phyloP scores from a whole-genome alignment of 148 eudicot genomes.

The Cornus florida region DNA sequence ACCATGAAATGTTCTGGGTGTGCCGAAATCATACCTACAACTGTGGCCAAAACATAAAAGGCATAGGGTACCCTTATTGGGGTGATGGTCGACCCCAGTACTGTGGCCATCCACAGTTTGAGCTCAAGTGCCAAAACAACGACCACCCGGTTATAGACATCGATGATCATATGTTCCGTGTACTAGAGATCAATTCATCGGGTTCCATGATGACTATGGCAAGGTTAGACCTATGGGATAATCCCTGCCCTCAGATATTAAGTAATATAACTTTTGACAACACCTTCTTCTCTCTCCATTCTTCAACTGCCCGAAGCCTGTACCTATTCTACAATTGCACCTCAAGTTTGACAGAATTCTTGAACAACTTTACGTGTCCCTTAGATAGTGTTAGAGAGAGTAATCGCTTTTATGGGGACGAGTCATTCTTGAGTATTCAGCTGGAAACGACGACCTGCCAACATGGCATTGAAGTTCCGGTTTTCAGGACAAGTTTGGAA shows the following conservation, averaged over 20 bases:
- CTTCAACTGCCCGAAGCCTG: not conserved
- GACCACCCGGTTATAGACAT: not conserved
- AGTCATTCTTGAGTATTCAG: no score
- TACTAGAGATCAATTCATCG: not conserved
- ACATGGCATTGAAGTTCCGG: not conserved
- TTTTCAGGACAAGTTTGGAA: not conserved
- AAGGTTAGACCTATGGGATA: not conserved
- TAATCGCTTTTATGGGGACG: not conserved
- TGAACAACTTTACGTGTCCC: not conserved
- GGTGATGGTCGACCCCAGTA: conserved; percentile 10
- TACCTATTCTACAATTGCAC: not conserved
- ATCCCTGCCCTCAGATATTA: not conserved
- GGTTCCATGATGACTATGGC: not conserved
- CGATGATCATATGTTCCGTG: not conserved
- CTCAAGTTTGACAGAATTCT: not conserved
- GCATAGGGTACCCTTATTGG: conserved; percentile 31
- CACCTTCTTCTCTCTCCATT: not conserved
- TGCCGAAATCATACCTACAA: not conserved
- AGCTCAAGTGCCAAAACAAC: conserved; percentile 13
- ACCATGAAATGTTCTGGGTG: not conserved
- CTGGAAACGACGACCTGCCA: not conserved
- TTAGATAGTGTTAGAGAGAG: not conserved
- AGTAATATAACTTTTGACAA: not conserved
- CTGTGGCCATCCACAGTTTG: conserved; percentile 26
- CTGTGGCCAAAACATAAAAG: not conserved